A percentile compares a stretch with the other conserved stretches of the same genome.
Conservation (phyloP, 441 rosid species). For the Francoa sonchifolia region DNA sequence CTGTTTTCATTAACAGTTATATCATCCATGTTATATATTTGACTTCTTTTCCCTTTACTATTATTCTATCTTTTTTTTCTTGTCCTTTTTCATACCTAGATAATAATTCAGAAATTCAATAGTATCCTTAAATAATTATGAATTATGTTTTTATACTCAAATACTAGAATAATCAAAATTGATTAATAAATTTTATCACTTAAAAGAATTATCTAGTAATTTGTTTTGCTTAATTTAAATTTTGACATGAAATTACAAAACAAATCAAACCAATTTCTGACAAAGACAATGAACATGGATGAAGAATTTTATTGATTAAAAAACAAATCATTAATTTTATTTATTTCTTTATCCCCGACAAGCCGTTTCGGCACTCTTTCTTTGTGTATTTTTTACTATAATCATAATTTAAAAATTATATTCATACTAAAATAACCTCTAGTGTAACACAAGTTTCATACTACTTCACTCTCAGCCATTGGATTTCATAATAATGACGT, state of each 20-base stretch:
- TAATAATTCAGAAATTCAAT: no score
- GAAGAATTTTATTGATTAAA: constrained; percentile 13
- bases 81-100: no score
- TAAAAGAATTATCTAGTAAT: no score
- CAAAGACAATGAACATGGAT: constrained; percentile 30
- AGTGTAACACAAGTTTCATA: background rate
- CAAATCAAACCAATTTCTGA: constrained; percentile 26
- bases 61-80: constrained; percentile 10
- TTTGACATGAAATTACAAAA: constrained; percentile 6
- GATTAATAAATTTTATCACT: no score
- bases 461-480: constrained; percentile 8
- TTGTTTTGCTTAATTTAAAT: background rate
- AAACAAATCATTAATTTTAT: no score
- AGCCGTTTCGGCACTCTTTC: constrained; percentile 20
- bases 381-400: background rate
- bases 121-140: no score
- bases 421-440: background rate
- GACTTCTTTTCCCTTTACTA: constrained; percentile 16
- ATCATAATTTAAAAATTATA: background rate
- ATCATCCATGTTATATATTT: constrained; percentile 21
- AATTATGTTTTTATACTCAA: no score
- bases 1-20: no score
- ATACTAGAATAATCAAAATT: no score
- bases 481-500: constrained; percentile 11
- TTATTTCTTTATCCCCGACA: constrained; percentile 21